Conservation (phyloP, 805 yeast genomes). For the Blastobotrys chiropterorum region DNA sequence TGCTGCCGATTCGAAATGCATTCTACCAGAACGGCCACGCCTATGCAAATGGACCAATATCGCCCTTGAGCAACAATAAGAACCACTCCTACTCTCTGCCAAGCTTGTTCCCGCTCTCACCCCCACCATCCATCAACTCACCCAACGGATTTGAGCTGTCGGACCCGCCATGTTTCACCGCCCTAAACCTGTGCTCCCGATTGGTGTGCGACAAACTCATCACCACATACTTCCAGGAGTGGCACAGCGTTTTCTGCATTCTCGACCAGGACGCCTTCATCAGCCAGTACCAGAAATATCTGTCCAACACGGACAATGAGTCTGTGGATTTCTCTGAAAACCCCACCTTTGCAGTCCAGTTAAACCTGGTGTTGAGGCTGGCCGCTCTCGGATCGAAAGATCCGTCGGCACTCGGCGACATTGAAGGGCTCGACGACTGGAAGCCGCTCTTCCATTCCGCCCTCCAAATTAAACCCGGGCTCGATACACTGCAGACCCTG, state of each 20-base stretch:
- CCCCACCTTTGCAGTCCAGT: constrained; percentile 20
- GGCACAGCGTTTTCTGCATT: constrained; percentile 68
- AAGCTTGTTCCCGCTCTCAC: no score
- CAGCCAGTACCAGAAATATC: constrained; percentile 46
- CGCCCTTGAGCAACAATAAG: no score
- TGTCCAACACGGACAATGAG: no score
- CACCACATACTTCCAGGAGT: constrained; percentile 63
- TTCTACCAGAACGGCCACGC: no score
- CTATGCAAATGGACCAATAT: no score
- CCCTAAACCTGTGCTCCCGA: constrained; percentile 40
- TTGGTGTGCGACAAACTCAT: constrained; percentile 62
- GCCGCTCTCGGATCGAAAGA: constrained; percentile 17
- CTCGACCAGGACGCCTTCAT: constrained; percentile 66
- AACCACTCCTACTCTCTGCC: no score
- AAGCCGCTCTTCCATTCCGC: constrained; percentile 14
- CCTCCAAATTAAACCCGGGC: constrained; percentile 15
- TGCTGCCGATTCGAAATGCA: constrained; percentile 9
- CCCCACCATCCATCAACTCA: constrained; percentile 7
- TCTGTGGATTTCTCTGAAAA: constrained; percentile 2
- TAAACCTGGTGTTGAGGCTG: constrained; percentile 26
- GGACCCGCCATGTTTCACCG: constrained; percentile 3
- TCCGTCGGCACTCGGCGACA: constrained; percentile 11
- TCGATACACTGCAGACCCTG: constrained; percentile 48
- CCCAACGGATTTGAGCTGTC: constrained; percentile 7
- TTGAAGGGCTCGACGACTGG: no score